These are phyloP conservation scores for Calonectria ilicicola DNA, from an alignment of 2,329 filamentous ascomycete species.

Conservation along the genomic window DNA sequence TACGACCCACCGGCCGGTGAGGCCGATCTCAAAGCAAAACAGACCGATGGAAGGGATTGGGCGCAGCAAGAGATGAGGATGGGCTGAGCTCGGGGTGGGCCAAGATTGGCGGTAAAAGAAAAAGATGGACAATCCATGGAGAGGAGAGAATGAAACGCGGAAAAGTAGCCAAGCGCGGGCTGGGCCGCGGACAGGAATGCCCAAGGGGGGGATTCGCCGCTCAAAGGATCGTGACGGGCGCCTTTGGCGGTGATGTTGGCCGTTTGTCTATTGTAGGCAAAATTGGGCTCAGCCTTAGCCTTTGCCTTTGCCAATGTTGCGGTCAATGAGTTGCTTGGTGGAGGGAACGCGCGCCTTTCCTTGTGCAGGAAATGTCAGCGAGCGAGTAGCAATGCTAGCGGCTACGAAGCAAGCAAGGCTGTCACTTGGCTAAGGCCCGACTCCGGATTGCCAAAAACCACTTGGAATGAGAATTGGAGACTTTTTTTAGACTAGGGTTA, in stretches of 20 bases:
- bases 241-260: not conserved
- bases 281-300: not conserved
- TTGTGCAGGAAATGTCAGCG: constrained; percentile 8
- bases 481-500: not conserved
- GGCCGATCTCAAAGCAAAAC: constrained; percentile 14
- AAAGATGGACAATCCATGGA: not conserved
- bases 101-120: not conserved
- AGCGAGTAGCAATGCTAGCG: constrained; percentile 1
- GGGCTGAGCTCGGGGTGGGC: not conserved
- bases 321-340: not conserved
- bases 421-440: not conserved
- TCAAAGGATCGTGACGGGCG: not conserved
- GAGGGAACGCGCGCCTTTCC: not conserved
- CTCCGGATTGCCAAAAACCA: not conserved
- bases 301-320: not conserved
- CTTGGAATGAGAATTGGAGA: not conserved
- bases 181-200: not conserved
- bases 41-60: not conserved
- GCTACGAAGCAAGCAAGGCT: not conserved
- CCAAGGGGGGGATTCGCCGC: not conserved
- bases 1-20: constrained; percentile 10
- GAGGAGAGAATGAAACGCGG: constrained; percentile 1
- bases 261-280: not conserved
- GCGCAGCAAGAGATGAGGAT: not conserved
- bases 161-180: not conserved